Base-by-base conservation (phyloP, 2,329 filamentous ascomycete genomes). In the Fonsecaea monophora region DNA sequence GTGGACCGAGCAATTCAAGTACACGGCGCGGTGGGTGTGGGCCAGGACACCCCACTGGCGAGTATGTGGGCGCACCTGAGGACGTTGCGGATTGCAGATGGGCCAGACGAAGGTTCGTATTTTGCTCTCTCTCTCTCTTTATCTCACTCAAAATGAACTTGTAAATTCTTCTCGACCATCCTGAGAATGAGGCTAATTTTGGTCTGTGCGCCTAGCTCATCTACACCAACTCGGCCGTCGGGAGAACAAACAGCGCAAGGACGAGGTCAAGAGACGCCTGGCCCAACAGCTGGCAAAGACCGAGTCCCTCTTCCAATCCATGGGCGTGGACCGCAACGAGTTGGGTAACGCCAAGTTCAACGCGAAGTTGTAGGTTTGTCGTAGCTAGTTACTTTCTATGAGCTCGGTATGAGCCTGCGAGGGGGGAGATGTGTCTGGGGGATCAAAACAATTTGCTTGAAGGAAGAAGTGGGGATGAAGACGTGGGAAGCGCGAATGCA, bases 1-100 rank as follows among this genome's bases (percentile, higher is more conserved):
- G 94, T 99, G 74, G 95, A 99, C 83, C 91, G 94, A 68, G 95
- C 95, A 0, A 89, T 99, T 10, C 95, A 99, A 85, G 87, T 92
- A 0, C 97, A 94, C 75, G 95, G 95, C 67, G 95, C 89, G 66
- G 92, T 91, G 4, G 95, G 95, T 76, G 90, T 99, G 56, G 91
- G 88, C 75, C 95, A 98, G 83, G 95, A 99, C 76, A 98, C 95
- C 1, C 95, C 95, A 25, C 83, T 99, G 71, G 94, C 93, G 13
- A 85, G 84, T 77, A 72, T 72, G 70, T 73, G 70, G 70, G 89
- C 94, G 87, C 96, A 92, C 88, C 91, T 93, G 74, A 84, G 93
- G 66, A 97, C 94, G 6, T 84, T 97, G 79, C 85, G 92, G 68
- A 87, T 97, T 72, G 93, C 92, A 0, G 95, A 99, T 79, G 95